Base-by-base conservation (phyloP, 352 stramenopile species). In the Globisporangium okanoganense region DNA sequence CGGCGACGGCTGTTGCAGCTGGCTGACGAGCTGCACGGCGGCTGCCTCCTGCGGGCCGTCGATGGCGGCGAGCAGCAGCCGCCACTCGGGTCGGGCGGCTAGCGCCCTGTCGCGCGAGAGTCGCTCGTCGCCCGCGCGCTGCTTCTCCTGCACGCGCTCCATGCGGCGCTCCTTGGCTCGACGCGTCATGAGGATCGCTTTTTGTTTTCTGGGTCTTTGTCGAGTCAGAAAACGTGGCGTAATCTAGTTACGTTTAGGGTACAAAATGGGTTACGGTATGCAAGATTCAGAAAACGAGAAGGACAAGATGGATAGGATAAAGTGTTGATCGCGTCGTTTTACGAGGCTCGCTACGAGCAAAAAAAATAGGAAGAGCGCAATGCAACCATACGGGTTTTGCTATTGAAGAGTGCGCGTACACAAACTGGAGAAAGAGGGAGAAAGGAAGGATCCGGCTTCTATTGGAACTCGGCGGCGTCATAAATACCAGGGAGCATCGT, bases 401-500 rank as follows among this genome's bases (percentile, higher is more conserved):
- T 16, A 22, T 36, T 36, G 5, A 38, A 14, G 47, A 36, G 47
- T 22, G 25, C 47, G 16, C 47, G 22, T 16, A 53, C 16, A 47
- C 55, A 72, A 70, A 60, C 69, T 71, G 65, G 69, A 76, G 66
- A 61, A 61, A 9, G 20, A 50, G 24, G 22, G 43, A 36, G 20
- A n/a, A n/a, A n/a, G n/a, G n/a, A n/a, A n/a, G n/a, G 29, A 20
- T 38, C 25, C 20, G 58, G 57, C 13, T 45, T 74, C 71, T 97
- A 97, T 62, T 97, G 87, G 78, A 98, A 99, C 48, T 96, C 83
- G 62, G 79, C 80, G 36, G 92, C 77, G 78, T 99, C 94, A 82
- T 99, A 98, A 78, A 98, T 97, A 78, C 95, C 95, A 69, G 92
- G 92, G 56, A 99, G 87, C 78, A 98, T 96, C 44, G 92, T 98